Evolutionary conservation across 208 protist species (phyloP), one percentile per base, ranked within the genome.

Genomic region (Leishmania tarentolae): DNA sequence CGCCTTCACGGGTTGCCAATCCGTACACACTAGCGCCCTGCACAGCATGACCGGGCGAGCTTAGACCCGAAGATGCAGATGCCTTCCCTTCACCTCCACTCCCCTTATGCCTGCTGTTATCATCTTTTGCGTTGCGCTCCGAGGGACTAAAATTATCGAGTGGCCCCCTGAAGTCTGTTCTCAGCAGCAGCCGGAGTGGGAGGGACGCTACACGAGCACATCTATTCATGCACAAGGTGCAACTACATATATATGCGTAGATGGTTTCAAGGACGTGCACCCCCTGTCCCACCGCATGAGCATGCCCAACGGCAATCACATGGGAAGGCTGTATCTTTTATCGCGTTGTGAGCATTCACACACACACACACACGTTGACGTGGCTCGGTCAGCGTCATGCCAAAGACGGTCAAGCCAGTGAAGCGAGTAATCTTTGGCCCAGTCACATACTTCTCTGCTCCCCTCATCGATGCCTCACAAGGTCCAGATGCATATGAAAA

Each of bases 391-490:
- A 11, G 9, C 37, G 35, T 13, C 24, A 81, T 81, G 77, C 15
- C 28, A 1, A 40, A 0, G 24, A 15, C n/a, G 19, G 13, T 47
- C 8, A 76, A 75, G 19, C 52, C 44, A 52, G 50, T 56, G 19
- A 84, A 84, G 57, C 63, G 57, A 13, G 61, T 84, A 42, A 70
- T n/a, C 52, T 84, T 84, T 44, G 81, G 75, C 9, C 17, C 66
- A 19, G 75, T 80, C 56, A 80, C 75, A 3, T 50, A 69, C 74
- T 6, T 76, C 11, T 72, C 81, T 0, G 52, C 59, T 4, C 37
- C 56, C 28, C 31, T 24, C 37, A 35, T 44, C 9, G 74, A 77
- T n/a, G 53, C n/a, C 13, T 47, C 47, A 31, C 21, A 24, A 46
- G 74, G 11, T 35, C 7, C 74, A 46, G 19, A 35, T 57, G 28